Conservation (phyloP, 2,329 filamentous ascomycete species). For the Aschersonia sp. region DNA sequence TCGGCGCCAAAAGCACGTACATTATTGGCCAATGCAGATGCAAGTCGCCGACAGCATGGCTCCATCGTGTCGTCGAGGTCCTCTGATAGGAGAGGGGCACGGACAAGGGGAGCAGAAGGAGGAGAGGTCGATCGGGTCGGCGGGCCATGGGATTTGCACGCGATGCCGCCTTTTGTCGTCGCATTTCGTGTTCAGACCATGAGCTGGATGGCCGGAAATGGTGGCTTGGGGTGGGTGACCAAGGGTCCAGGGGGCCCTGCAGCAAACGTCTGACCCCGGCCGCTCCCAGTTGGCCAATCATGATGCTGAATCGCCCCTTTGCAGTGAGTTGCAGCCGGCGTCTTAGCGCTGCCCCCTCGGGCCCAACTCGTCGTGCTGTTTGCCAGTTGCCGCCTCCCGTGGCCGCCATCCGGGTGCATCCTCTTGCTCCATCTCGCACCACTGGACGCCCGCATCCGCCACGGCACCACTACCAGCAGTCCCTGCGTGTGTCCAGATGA, state of each 20-base stretch:
- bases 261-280: too few species aligned
- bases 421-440: not conserved
- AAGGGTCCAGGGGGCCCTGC: too few species aligned
- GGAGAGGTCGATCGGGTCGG: not conserved
- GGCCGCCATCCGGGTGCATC: not conserved
- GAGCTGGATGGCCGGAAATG: too few species aligned
- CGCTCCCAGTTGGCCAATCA: too few species aligned
- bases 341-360: not conserved
- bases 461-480: too few species aligned
- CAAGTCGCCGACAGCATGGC: slow-evolving; percentile 7
- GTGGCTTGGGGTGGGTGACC: too few species aligned
- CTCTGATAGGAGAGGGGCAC: slow-evolving; percentile 4
- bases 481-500: too few species aligned
- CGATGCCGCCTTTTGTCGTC: not conserved
- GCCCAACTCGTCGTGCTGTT: not conserved
- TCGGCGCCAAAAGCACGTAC: slow-evolving; percentile 6
- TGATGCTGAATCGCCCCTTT: too few species aligned
- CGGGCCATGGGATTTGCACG: not conserved
- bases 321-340: not conserved
- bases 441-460: not conserved
- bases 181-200: too few species aligned
- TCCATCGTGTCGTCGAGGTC: slow-evolving; percentile 2
- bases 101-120: not conserved
- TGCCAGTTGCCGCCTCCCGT: not conserved
- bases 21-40: slow-evolving; percentile 7